These are phyloP conservation scores for Colletotrichum tanaceti DNA, from an alignment of 2,329 filamentous ascomycete species.

Conservation along the genomic window DNA sequence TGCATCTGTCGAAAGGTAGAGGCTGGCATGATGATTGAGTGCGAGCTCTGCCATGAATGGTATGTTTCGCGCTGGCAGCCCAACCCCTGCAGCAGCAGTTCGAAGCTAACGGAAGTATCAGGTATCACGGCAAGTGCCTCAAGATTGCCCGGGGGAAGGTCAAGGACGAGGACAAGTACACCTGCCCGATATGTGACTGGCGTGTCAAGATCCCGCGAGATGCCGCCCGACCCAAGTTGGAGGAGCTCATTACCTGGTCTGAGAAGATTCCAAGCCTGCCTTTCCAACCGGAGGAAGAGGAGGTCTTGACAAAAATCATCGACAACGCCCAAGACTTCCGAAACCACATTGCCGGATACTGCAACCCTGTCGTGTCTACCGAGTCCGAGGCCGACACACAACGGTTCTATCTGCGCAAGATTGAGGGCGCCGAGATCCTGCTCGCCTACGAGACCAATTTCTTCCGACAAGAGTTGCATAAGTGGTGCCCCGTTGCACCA, in stretches of 20 bases:
- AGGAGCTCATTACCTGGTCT: conserved; percentile 86
- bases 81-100: conserved; percentile 22
- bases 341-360: conserved; percentile 81
- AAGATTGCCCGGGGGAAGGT: conserved; percentile 98
- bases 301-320: conserved; percentile 86
- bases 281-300: conserved; percentile 96
- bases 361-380: conserved; percentile 83
- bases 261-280: conserved; percentile 84
- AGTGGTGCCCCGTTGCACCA: conserved; percentile 91
- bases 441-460: conserved; percentile 96
- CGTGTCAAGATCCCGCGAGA: conserved; percentile 96
- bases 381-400: conserved; percentile 89
- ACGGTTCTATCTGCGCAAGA: conserved; percentile 95
- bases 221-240: conserved; percentile 92
- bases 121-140: conserved; percentile 97
- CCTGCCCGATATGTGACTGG: conserved; percentile 97
- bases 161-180: conserved; percentile 98
- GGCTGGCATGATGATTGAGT: conserved; percentile 99
- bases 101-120: conserved; percentile 48
- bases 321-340: conserved; percentile 86
- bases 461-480: conserved; percentile 94
- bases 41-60: conserved; percentile 98
- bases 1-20: conserved; percentile 95
- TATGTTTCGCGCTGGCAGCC: conserved; percentile 55
- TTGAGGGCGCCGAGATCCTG: conserved; percentile 95